Conservation (phyloP, 2,329 filamentous ascomycete genomes). For the Immersiporthe knoxdaviesiana region DNA sequence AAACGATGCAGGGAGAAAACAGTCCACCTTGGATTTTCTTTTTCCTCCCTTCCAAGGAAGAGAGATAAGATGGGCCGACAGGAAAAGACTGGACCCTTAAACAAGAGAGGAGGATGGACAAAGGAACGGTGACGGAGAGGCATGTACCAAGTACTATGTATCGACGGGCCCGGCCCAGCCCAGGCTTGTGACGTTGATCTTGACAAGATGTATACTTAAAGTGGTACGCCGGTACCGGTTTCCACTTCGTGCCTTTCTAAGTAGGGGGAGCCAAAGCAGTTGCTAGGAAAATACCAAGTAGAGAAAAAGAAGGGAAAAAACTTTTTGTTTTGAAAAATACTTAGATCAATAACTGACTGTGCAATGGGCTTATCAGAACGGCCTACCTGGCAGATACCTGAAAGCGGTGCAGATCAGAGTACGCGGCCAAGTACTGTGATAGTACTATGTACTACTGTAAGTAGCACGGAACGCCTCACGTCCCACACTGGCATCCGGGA, state of each 20-base stretch:
- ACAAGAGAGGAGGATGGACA: background rate
- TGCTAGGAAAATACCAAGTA: no score
- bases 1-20: slow-evolving; percentile 24
- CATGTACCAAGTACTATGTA: background rate
- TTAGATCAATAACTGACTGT: background rate
- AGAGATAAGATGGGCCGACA: slow-evolving; percentile 10
- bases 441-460: background rate
- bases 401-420: background rate
- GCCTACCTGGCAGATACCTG: background rate
- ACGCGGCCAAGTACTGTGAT: background rate
- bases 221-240: background rate
- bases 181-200: slow-evolving; percentile 4
- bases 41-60: background rate
- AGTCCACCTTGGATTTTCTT: slow-evolving; percentile 22
- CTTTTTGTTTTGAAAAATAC: background rate
- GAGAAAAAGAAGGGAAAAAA: background rate
- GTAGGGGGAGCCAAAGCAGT: background rate
- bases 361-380: background rate
- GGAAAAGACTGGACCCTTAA: slow-evolving; percentile 1
- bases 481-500: background rate
- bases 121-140: background rate
- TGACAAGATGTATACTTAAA: background rate
- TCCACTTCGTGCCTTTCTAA: background rate
- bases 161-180: background rate
- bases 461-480: background rate